A percentile compares a stretch with the other conserved stretches of the same genome.
Evolutionary conservation across 169 alveolate genomes (phyloP).

Genomic region (Plasmodium falciparum): DNA sequence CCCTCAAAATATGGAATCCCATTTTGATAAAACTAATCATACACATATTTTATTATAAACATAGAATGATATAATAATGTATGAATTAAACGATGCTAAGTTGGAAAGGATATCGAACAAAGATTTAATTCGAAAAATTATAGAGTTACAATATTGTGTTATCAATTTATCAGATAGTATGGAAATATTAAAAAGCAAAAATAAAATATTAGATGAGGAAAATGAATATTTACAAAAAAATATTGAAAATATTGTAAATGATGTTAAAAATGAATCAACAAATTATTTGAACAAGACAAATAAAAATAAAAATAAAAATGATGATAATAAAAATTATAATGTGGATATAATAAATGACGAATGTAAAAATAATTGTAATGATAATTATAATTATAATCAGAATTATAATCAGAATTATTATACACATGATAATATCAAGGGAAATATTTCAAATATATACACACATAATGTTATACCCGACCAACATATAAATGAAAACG

Average conservation of each 20-base stretch:
- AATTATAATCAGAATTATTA: background rate
- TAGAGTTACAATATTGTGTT: slow-evolving; percentile 35
- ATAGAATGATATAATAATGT: slow-evolving; percentile 8
- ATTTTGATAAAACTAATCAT: background rate
- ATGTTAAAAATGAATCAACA: slow-evolving; percentile 47
- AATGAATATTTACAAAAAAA: slow-evolving; percentile 44
- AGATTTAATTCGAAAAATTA: slow-evolving; percentile 41
- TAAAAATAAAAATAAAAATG: background rate
- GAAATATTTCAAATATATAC: too few species aligned
- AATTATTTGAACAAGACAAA: slow-evolving; percentile 10
- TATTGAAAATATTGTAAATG: slow-evolving; percentile 47
- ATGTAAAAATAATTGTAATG: background rate
- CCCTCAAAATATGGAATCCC: background rate
- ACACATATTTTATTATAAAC: background rate
- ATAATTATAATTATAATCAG: slow-evolving; percentile 1
- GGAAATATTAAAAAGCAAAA: slow-evolving; percentile 45
- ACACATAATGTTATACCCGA: too few species aligned
- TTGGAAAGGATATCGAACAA: slow-evolving; percentile 57
- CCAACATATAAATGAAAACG: too few species aligned
- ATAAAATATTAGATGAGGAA: slow-evolving; percentile 60
- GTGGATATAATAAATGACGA: background rate
- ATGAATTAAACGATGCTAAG: slow-evolving; percentile 30
- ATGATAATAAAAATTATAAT: background rate
- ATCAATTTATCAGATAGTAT: slow-evolving; percentile 37
- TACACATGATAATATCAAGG: background rate